Base-by-base conservation (phyloP, 164 flowering plant species). In the Annona cherimola region DNA sequence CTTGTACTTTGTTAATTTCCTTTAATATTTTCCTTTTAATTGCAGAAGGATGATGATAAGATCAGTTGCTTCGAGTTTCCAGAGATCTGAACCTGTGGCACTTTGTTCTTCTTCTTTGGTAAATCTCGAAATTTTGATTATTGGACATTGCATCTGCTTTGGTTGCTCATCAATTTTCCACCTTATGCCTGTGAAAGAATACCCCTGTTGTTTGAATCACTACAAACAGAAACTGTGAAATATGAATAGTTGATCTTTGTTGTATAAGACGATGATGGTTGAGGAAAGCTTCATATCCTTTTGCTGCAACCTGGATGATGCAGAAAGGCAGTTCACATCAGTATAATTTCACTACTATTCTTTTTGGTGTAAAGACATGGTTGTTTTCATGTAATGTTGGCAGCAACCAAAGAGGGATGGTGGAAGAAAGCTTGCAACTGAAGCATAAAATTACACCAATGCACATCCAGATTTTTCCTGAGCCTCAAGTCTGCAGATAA, bases 1-100 rank as follows among this genome's bases (percentile, higher is more conserved):
- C 14, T 50, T 50, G 57, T 50, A 50, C 14, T 50, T 50, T 50
- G 57, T 50, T 50, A 8, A 50, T 50, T 5, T 50, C 5, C 2
- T 20, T 40, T 14, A 5, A 2, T 35, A 16, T 42, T 5, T 60
- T 42, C 14, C 43, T 50, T 40, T 71, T 63, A 11, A 63, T 45
- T 43, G 73, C 42, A 76, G 7, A 79, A 76, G 70, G 75, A 76
- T 79, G 77, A 67, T 73, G 60, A 75, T 73, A 18, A 79, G 69
- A 42, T 79, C 74, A 68, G 63, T 76, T 41, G 45, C 79, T 70
- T 73, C 68, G 8, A 70, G 77, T 63, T 46, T 76, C 61, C 63
- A 68, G 63, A 76, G 72, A 35, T 68, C 68, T 68, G 75, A 74
- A 68, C 46, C 72, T 71, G 55, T 70, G 35, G 63, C 54, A 50